phyloP scores from a whole-genome alignment of 192 early-diverging fungal genomes.

The Podila epicladia region DNA sequence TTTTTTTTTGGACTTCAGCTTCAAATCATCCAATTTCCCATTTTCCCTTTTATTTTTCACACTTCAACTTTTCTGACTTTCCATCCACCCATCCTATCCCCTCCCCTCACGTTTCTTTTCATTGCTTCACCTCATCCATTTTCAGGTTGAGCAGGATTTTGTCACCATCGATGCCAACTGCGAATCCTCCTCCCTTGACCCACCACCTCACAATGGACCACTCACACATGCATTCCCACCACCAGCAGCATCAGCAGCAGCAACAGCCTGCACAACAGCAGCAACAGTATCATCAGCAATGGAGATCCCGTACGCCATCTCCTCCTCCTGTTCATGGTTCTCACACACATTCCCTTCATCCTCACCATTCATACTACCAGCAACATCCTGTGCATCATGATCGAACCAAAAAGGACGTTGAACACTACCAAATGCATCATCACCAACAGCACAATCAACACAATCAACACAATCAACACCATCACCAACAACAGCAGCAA shows the following conservation, averaged over 20 bases:
- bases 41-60: not conserved
- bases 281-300: conserved; percentile 16
- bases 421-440: conserved; percentile 12
- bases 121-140: no score
- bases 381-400: conserved; percentile 4
- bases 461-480: not conserved
- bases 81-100: not conserved
- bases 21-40: not conserved
- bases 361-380: not conserved
- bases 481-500: not conserved
- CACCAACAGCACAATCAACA: conserved; percentile 8
- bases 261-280: conserved; percentile 23
- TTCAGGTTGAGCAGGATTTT: no score
- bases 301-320: conserved; percentile 7
- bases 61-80: not conserved
- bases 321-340: conserved; percentile 1
- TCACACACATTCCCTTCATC: conserved; percentile 7
- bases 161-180: not conserved
- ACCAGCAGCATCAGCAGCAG: conserved; percentile 9
- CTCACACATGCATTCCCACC: conserved; percentile 2
- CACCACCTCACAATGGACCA: conserved; percentile 8
- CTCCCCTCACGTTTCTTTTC: not conserved
- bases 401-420: conserved; percentile 12
- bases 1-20: conserved; percentile 11
- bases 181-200: not conserved